Percentiles rank a stretch among this genome's conserved stretches.
Conservation (phyloP, 1,284 basidiomycete species). For the Puccinia hordei region DNA sequence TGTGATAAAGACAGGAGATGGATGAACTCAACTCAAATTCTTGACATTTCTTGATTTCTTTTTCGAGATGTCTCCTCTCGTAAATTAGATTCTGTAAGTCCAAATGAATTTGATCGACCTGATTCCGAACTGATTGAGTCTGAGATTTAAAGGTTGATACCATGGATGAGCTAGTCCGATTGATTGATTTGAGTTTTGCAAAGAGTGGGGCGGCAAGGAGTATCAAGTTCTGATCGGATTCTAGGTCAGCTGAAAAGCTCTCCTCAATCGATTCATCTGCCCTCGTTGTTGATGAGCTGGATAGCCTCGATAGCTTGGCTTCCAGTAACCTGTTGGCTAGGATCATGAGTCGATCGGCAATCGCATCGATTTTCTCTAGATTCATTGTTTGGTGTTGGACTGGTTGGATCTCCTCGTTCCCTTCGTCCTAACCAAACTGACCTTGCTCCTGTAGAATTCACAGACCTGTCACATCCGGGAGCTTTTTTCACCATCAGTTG, state of each 20-base stretch:
- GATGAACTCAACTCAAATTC: slow-evolving; percentile 45
- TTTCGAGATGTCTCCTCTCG: slow-evolving; percentile 46
- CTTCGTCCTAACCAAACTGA: too few species aligned
- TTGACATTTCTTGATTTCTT: slow-evolving; percentile 46
- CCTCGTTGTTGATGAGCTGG: background rate
- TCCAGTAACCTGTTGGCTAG: slow-evolving; percentile 17
- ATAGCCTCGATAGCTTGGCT: slow-evolving; percentile 17
- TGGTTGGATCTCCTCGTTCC: background rate
- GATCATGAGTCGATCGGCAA: background rate
- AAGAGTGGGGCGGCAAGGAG: slow-evolving; percentile 33
- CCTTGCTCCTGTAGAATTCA: background rate
- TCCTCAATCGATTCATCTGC: background rate
- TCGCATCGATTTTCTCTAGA: slow-evolving; percentile 7
- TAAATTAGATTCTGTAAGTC: slow-evolving; percentile 48
- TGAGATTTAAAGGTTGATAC: slow-evolving; percentile 32
- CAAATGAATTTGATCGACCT: slow-evolving; percentile 45
- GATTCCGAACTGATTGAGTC: slow-evolving; percentile 13
- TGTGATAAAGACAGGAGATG: background rate
- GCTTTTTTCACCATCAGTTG: too few species aligned
- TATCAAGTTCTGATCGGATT: slow-evolving; percentile 8
- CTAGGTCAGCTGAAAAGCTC: background rate
- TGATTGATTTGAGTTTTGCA: slow-evolving; percentile 40
- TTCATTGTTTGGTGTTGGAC: background rate
- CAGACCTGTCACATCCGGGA: too few species aligned
- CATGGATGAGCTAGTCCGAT: slow-evolving; percentile 25